A percentile compares a stretch with the other conserved stretches of the same genome.
These are phyloP conservation scores for Bipolaris cookei DNA, from an alignment of 2,329 filamentous ascomycete genomes.

Conservation along the genomic window DNA sequence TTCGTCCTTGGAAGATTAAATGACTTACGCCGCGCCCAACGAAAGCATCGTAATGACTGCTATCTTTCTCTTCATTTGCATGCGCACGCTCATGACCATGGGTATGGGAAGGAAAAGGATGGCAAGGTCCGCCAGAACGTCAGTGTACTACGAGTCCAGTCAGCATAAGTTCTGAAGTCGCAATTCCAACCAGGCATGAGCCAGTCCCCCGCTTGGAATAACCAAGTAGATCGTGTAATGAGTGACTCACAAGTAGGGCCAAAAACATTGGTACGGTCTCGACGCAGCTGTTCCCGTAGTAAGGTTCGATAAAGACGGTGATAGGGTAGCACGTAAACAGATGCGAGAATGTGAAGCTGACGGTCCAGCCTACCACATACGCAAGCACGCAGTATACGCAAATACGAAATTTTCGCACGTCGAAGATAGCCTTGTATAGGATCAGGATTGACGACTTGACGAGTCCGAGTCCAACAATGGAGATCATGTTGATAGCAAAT, in stretches of 20 bases:
- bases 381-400: conserved; percentile 29
- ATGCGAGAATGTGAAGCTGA: conserved; percentile 33
- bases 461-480: conserved; percentile 34
- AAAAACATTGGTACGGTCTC: conserved; percentile 33
- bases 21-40: conserved; percentile 29
- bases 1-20: neutral
- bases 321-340: conserved; percentile 40
- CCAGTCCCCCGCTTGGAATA: neutral
- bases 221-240: neutral
- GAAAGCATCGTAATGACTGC: conserved; percentile 31
- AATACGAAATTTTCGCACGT: conserved; percentile 27
- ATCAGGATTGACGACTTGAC: conserved; percentile 41
- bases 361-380: conserved; percentile 32
- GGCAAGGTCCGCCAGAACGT: conserved; percentile 28
- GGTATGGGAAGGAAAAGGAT: conserved; percentile 36
- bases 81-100: conserved; percentile 31
- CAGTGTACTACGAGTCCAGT: conserved; percentile 21
- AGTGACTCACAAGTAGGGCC: conserved; percentile 24
- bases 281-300: conserved; percentile 33
- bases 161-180: neutral
- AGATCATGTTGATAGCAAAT: conserved; percentile 37
- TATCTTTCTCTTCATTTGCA: conserved; percentile 27
- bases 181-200: neutral
- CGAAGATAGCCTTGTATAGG: conserved; percentile 41
- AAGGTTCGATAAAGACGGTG: conserved; percentile 36